Base-by-base conservation (phyloP, 208 protist genomes). In the Crithidia thermophila region DNA sequence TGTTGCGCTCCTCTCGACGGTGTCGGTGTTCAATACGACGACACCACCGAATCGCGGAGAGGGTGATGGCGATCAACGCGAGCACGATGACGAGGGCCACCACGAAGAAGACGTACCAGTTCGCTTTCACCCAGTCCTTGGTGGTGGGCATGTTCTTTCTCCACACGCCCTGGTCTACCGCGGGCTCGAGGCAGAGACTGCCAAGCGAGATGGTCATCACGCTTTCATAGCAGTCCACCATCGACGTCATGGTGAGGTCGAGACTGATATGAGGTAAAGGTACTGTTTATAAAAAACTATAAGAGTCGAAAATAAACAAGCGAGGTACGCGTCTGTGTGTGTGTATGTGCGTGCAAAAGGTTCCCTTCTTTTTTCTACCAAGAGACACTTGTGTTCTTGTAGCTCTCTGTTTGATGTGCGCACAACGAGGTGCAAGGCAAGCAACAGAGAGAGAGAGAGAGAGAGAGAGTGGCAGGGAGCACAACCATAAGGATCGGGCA, bases 61-160 rank as follows among this genome's bases (percentile, higher is more conserved):
- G 40, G 25, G 37, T 27, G 34, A 60, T 66, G 45, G 45, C 36
- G 25, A 60, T 46, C n/a, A 78, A n/a, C 16, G 30, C 21, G 5
- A 63, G 13, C 10, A 31, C 33, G 25, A 57, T 20, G 33, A 50
- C 18, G 4, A 72, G 43, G 1, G 40, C 61, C 14, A 66, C 5
- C 1, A 52, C 59, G 25, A 72, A 43, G 7, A 77, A 56, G 23
- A 58, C 62, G 33, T 67, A 55, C 58, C 64, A 77, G 58, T 61
- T 67, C 13, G 23, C 31, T 30, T 64, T 43, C 21, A 53, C 40
- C 58, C 72, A 77, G 30, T 64, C 47, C 31, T 7, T 8, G 10
- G 31, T 21, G 33, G 63, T 64, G 10, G 63, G 72, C 36, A 59
- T 56, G 25, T 55, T 64, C 45, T 72, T 72, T 18, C 16, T 11